Conservation (phyloP, 2,329 filamentous ascomycete species). For the Colletotrichum tamarilloi region DNA sequence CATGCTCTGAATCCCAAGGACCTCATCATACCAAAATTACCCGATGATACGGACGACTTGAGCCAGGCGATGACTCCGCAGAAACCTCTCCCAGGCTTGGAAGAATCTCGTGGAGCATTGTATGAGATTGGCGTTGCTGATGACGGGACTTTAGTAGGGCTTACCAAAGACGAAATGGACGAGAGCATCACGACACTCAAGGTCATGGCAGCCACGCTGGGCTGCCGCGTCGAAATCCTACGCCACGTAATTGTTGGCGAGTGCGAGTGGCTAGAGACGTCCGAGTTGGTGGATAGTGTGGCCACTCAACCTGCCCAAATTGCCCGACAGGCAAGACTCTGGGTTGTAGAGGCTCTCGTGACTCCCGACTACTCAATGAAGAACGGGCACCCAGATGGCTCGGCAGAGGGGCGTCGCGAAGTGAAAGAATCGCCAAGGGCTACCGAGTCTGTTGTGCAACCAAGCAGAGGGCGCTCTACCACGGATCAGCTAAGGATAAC, state of each 20-base stretch:
- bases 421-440: conserved; percentile 12
- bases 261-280: conserved; percentile 76
- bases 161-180: conserved; percentile 90
- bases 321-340: conserved; percentile 67
- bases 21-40: conserved; percentile 79
- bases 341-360: conserved; percentile 92
- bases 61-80: conserved; percentile 59
- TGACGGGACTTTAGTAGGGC: conserved; percentile 88
- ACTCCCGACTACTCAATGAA: conserved; percentile 72
- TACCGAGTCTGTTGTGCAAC: conserved; percentile 37
- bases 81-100: conserved; percentile 80
- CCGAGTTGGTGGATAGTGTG: conserved; percentile 43
- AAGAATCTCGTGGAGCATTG: conserved; percentile 91
- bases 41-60: conserved; percentile 67
- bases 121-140: conserved; percentile 98
- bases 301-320: conserved; percentile 39
- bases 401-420: conserved; percentile 21
- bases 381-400: conserved; percentile 35
- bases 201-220: conserved; percentile 92
- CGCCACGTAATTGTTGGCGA: conserved; percentile 87
- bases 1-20: conserved; percentile 84
- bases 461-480: conserved; percentile 59
- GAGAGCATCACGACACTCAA: conserved; percentile 88
- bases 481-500: conserved; percentile 87
- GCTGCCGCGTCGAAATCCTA: conserved; percentile 84